A percentile compares a stretch with the other conserved stretches of the same genome.
These are phyloP conservation scores for Alternaria incomplexa DNA, from an alignment of 2,329 filamentous ascomycete species.

Conservation along the genomic window DNA sequence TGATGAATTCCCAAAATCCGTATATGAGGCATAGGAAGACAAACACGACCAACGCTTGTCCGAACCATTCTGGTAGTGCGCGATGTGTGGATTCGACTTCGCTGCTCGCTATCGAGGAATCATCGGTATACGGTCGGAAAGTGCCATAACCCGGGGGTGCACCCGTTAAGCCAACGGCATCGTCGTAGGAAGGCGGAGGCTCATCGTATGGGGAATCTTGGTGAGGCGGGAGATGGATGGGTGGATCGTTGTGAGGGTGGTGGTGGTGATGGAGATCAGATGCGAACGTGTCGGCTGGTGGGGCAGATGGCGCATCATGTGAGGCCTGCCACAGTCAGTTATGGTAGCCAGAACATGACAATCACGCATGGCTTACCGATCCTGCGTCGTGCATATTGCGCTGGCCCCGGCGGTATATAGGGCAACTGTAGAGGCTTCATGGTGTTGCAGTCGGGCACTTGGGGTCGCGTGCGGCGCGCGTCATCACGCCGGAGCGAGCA, in stretches of 20 bases:
- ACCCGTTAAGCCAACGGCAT: constrained; percentile 30
- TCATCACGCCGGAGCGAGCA: constrained; percentile 11
- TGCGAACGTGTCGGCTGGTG: constrained; percentile 2
- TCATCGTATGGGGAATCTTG: constrained; percentile 24
- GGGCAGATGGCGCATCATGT: constrained; percentile 15
- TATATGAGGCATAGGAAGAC: constrained; percentile 39
- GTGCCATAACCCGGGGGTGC: constrained; percentile 41
- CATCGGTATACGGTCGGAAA: constrained; percentile 36
- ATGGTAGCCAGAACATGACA: background rate
- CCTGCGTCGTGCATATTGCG: constrained; percentile 18
- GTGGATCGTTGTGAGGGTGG: constrained; percentile 17
- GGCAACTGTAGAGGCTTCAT: constrained; percentile 4
- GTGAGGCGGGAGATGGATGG: background rate
- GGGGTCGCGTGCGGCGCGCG: constrained; percentile 19
- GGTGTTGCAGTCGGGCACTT: constrained; percentile 3
- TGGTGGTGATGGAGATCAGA: background rate
- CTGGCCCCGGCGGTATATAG: background rate
- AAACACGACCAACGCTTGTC: constrained; percentile 34
- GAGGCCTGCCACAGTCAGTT: constrained; percentile 4
- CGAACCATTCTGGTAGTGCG: constrained; percentile 36
- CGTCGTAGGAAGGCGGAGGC: constrained; percentile 44
- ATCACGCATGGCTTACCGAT: background rate
- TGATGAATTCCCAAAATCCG: constrained; percentile 38
- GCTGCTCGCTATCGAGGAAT: constrained; percentile 39
- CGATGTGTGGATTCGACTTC: constrained; percentile 30